Evolutionary conservation across 306 rosid species (phyloP).

Genomic region (Alnus glutinosa): DNA sequence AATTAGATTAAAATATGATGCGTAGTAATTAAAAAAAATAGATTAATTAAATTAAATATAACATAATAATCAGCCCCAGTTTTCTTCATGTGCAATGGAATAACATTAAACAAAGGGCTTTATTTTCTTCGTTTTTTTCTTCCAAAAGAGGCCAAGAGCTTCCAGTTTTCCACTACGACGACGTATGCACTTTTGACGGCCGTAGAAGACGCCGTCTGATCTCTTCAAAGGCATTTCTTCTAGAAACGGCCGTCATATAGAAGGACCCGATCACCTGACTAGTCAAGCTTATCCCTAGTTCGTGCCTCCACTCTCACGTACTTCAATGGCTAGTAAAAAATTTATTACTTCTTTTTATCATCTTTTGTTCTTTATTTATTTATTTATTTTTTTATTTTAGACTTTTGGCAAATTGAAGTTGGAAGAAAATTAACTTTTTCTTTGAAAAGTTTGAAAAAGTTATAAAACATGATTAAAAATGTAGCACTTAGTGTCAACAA

Average conservation of each 20-base stretch:
- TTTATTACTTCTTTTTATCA: not conserved
- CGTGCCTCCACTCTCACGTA: not conserved
- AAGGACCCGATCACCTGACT: not conserved
- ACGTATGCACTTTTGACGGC: not conserved
- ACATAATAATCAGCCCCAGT: not conserved
- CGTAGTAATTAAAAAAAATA: too few species aligned
- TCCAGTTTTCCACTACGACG: not conserved
- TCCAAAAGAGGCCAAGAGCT: not conserved
- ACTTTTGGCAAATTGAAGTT: too few species aligned
- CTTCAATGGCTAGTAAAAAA: not conserved
- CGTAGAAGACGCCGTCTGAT: not conserved
- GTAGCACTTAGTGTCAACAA: not conserved
- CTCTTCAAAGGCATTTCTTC: not conserved
- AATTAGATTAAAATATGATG: too few species aligned
- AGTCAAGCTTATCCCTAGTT: not conserved
- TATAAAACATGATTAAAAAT: not conserved
- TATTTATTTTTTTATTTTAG: not conserved
- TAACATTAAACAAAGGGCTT: not conserved
- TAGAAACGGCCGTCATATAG: not conserved
- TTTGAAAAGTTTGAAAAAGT: not conserved
- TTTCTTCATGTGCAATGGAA: not conserved
- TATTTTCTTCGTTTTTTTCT: not conserved
- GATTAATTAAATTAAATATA: too few species aligned
- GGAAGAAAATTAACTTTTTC: too few species aligned
- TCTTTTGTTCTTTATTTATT: not conserved